Evolutionary conservation across 2,329 filamentous ascomycete species (phyloP).

Genomic region (Pseudogymnoascus sp.): DNA sequence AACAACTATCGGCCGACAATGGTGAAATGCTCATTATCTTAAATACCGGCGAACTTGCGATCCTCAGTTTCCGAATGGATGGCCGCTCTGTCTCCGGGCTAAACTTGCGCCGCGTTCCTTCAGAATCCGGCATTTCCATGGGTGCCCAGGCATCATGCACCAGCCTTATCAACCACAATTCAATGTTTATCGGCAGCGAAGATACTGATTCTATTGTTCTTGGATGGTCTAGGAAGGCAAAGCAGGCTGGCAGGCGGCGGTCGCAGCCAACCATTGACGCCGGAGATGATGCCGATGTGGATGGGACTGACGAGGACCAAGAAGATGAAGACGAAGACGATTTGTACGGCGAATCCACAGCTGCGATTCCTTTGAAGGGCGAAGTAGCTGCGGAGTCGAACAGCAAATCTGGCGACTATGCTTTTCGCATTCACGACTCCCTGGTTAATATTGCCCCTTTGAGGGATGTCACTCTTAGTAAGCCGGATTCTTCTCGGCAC

Average conservation of each 20-base stretch:
- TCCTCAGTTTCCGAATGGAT: slow-evolving; percentile 79
- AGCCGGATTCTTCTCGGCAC: slow-evolving; percentile 39
- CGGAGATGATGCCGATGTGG: slow-evolving; percentile 49
- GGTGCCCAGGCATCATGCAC: slow-evolving; percentile 62
- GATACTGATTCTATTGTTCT: slow-evolving; percentile 74
- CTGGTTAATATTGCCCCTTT: slow-evolving; percentile 76
- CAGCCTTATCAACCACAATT: slow-evolving; percentile 59
- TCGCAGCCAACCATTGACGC: slow-evolving; percentile 47
- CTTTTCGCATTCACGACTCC: slow-evolving; percentile 70
- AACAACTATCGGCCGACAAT: slow-evolving; percentile 67
- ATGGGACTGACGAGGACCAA: slow-evolving; percentile 45
- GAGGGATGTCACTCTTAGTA: slow-evolving; percentile 65
- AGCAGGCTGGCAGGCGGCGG: slow-evolving; percentile 56
- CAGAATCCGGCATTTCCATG: slow-evolving; percentile 58
- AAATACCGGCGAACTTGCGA: slow-evolving; percentile 64
- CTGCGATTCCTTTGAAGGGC: slow-evolving; percentile 35
- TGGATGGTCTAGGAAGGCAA: slow-evolving; percentile 66
- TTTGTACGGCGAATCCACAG: slow-evolving; percentile 52
- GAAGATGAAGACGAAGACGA: slow-evolving; percentile 51
- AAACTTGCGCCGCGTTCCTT: slow-evolving; percentile 59
- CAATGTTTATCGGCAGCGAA: slow-evolving; percentile 81
- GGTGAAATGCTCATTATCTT: slow-evolving; percentile 83
- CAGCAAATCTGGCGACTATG: slow-evolving; percentile 56
- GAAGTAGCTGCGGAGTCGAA: slow-evolving; percentile 30
- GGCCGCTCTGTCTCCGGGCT: slow-evolving; percentile 87